These are phyloP conservation scores for Candida palmyrensis DNA, from an alignment of 805 yeast species.

Conservation along the genomic window DNA sequence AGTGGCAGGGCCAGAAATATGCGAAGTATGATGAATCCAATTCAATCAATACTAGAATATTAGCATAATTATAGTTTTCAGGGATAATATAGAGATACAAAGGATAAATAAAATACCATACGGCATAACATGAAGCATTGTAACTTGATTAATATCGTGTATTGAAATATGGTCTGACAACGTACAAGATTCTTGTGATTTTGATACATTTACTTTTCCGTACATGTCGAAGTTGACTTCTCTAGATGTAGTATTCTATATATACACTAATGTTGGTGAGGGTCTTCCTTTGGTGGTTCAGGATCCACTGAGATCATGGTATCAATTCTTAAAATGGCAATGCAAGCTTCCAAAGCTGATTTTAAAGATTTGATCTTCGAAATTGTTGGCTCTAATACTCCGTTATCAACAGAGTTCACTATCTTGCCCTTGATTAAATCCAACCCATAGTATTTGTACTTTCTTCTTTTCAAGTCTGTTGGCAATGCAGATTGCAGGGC, in stretches of 20 bases:
- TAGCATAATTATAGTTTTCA: too few relatives aligned
- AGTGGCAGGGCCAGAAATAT: too few relatives aligned
- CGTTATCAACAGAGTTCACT: constrained; percentile 75
- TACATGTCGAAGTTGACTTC: too few relatives aligned
- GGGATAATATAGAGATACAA: too few relatives aligned
- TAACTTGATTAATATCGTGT: too few relatives aligned
- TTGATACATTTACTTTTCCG: too few relatives aligned
- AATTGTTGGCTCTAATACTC: constrained; percentile 94
- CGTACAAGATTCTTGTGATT: too few relatives aligned
- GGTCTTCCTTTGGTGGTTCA: constrained; percentile 87
- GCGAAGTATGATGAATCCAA: too few relatives aligned
- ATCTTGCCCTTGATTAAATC: constrained; percentile 89
- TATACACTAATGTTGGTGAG: constrained; percentile 64
- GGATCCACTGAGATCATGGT: constrained; percentile 98
- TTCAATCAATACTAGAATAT: too few relatives aligned
- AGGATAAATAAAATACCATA: too few relatives aligned
- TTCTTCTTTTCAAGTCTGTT: constrained; percentile 78
- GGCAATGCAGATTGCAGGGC: constrained; percentile 84
- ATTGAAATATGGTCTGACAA: too few relatives aligned
- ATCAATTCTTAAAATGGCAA: constrained; percentile 94
- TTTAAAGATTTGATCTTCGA: constrained; percentile 90
- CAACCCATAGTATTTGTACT: constrained; percentile 87
- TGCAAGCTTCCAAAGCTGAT: constrained; percentile 96
- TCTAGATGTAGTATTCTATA: neutral
- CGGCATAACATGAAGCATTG: too few relatives aligned